A percentile compares a stretch with the other conserved stretches of the same genome.
Evolutionary conservation across 306 rosid genomes (phyloP).

Genomic region (Pueraria montana): DNA sequence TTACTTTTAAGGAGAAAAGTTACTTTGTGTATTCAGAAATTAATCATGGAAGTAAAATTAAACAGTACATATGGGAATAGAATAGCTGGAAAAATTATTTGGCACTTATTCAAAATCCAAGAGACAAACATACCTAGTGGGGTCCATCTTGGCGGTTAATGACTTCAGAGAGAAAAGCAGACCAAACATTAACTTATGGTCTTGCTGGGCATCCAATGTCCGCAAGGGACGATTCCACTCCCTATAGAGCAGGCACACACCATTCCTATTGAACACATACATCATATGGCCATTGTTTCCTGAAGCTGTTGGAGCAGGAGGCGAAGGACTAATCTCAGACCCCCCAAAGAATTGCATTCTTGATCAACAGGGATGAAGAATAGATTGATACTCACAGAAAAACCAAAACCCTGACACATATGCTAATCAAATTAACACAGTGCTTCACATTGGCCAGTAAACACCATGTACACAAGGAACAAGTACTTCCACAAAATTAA

Average conservation of each 20-base stretch:
- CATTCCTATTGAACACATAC: constrained; percentile 89
- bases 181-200: constrained; percentile 98
- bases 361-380: constrained; percentile 42
- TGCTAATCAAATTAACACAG: constrained; percentile 27
- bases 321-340: constrained; percentile 97
- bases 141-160: constrained; percentile 95
- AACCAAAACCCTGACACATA: constrained; percentile 37
- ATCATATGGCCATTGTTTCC: constrained; percentile 97
- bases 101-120: not conserved
- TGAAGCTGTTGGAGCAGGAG: constrained; percentile 78
- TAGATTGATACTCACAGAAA: constrained; percentile 47
- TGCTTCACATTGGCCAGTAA: constrained; percentile 1
- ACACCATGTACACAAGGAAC: not conserved
- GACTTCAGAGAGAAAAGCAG: constrained; percentile 96
- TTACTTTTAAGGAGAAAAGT: constrained; percentile 24
- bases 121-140: constrained; percentile 59
- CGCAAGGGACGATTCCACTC: constrained; percentile 97
- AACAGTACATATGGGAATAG: not conserved
- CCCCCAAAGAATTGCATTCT: constrained; percentile 97
- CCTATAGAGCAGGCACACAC: constrained; percentile 88
- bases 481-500: not conserved
- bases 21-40: constrained; percentile 18
- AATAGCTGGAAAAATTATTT: not conserved
- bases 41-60: not conserved
- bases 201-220: constrained; percentile 87